Evolutionary conservation across 805 yeast species (phyloP), one percentile per base, ranked within the genome.

Genomic region (Zygoascus ofunaensis): DNA sequence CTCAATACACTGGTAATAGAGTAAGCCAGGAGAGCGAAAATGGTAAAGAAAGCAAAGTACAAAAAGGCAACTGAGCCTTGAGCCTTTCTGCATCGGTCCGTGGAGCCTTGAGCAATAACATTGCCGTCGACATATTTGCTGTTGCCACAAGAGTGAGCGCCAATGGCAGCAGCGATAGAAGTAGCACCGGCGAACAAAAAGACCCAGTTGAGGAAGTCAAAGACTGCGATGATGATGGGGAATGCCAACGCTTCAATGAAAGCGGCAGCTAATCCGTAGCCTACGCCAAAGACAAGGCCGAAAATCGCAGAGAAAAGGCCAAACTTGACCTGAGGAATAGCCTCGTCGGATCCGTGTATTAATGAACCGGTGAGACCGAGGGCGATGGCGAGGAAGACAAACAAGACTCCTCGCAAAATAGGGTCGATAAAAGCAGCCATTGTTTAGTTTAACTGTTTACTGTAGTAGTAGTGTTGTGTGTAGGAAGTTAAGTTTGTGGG

Each of bases 181-280:
- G 94, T 79, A 58, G 89, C 97, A 53, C 86, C 97, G 41, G 97
- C 79, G 65, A 92, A 86, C 46, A 95, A 80, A 80, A 92, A 92
- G 56, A 89, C 83, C 56, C 79, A 68, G 76, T 87, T 87, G 68
- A 92, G 72, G 70, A 87, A 81, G 73, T 92, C 98, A 61, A 86
- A 70, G 45, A 70, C 56, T 48, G 82, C 78, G 61, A 86, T 65
- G 55, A 89, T 64, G 42, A 85, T 65, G 55, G 97, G 97, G 82
- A 94, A 84, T 36, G 95, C 94, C 50, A 90, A 72, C 57, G 79
- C 79, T 49, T 79, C 77, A 54, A 86, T 59, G 57, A 92, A 79
- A 70, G 75, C 78, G 34, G 97, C 95, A 42, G 75, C 63, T 28
- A 81, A 55, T 49, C 94, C 95, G 62, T 84, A 87, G 57, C 92